phyloP scores from a whole-genome alignment of 306 rosid species.

The Argentina anserina region DNA sequence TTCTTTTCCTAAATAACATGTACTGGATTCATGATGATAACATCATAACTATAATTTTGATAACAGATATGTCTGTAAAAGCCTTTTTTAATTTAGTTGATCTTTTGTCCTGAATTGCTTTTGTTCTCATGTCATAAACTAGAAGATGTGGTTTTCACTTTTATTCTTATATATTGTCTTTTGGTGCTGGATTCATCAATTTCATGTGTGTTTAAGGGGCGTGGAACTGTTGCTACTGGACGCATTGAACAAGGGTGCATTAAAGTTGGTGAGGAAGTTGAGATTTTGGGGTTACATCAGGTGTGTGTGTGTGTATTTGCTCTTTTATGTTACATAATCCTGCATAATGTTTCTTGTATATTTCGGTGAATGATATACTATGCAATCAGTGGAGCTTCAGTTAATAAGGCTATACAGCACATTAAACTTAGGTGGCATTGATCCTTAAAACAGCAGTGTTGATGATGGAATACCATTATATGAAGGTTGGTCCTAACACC shows the following conservation, averaged over 20 bases:
- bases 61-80: too few species aligned
- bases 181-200: background rate
- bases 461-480: background rate
- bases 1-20: background rate
- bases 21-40: background rate
- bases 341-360: constrained; percentile 5
- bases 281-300: constrained; percentile 87
- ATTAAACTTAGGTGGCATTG: constrained; percentile 1
- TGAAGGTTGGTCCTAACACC: constrained; percentile 24
- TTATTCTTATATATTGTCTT: constrained; percentile 4
- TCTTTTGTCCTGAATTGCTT: background rate
- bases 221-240: constrained; percentile 99
- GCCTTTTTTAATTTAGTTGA: background rate
- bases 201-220: constrained; percentile 56
- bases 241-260: constrained; percentile 89
- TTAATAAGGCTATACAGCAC: background rate
- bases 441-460: background rate
- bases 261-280: constrained; percentile 97
- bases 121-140: background rate
- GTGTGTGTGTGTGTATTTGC: constrained; percentile 25
- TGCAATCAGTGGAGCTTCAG: background rate
- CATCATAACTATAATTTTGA: background rate
- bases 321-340: constrained; percentile 10
- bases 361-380: constrained; percentile 8
- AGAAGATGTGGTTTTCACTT: background rate